Conservation (phyloP, 345 rosid species). For the Ailanthus altissimus region DNA sequence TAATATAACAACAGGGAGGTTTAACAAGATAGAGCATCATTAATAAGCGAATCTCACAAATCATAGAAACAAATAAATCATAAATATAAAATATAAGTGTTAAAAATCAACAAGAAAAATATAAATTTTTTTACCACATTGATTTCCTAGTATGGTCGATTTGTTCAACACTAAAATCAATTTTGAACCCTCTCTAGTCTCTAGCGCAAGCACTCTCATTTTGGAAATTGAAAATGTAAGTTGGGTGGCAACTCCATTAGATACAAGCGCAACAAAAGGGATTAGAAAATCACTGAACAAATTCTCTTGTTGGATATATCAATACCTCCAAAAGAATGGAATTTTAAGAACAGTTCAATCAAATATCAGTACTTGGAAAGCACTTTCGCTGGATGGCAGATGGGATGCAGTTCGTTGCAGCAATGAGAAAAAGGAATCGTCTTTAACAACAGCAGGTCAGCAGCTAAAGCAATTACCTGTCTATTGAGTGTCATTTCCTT, state of each 20-base stretch:
- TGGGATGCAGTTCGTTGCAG: not conserved
- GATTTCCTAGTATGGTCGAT: too few species aligned
- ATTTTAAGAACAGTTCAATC: not conserved
- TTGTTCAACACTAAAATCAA: not conserved
- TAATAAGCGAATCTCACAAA: not conserved
- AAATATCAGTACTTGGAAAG: not conserved
- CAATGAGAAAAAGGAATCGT: not conserved
- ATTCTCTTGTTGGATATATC: not conserved
- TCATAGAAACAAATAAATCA: too few species aligned
- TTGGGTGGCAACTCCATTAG: too few species aligned
- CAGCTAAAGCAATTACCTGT: not conserved
- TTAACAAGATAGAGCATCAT: too few species aligned
- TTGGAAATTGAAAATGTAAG: not conserved
- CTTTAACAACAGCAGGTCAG: not conserved
- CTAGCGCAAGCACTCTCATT: not conserved
- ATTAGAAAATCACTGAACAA: not conserved
- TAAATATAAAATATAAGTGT: too few species aligned
- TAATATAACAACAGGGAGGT: too few species aligned
- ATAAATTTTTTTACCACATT: too few species aligned
- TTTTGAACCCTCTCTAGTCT: not conserved
- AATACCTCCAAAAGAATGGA: not conserved
- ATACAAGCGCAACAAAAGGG: not conserved
- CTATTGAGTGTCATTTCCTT: not conserved
- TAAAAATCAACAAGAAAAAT: too few species aligned
- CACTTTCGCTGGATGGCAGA: not conserved